These are phyloP conservation scores for Chamaecrista fasciculata DNA, from an alignment of 306 rosid species.

Conservation along the genomic window DNA sequence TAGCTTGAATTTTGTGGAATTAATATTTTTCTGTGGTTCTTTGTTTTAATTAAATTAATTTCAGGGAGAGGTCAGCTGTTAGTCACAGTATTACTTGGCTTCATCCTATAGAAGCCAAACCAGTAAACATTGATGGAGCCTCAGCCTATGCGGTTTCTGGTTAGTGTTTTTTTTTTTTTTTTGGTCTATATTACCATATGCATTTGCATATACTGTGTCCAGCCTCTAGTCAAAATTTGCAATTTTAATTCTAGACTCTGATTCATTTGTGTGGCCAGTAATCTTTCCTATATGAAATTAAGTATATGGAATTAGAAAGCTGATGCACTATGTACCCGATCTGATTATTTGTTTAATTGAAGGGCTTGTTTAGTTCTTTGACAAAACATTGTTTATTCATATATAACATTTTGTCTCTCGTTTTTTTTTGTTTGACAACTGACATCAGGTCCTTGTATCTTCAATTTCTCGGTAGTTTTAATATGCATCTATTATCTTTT, in stretches of 20 bases:
- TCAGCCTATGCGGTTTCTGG: slow-evolving; percentile 15
- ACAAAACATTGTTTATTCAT: no score
- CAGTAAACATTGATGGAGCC: neutral
- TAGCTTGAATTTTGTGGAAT: neutral
- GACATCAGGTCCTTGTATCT: neutral
- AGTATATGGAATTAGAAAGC: neutral
- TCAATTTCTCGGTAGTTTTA: neutral
- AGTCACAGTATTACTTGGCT: slow-evolving; percentile 19
- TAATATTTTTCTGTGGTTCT: neutral
- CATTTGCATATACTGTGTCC: neutral
- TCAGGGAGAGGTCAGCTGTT: slow-evolving; percentile 23
- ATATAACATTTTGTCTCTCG: neutral
- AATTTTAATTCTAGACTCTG: neutral
- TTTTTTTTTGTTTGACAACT: neutral
- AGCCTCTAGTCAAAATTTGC: neutral
- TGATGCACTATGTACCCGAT: neutral
- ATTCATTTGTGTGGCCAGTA: neutral
- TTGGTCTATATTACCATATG: neutral
- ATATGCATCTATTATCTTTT: neutral
- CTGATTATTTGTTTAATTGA: neutral
- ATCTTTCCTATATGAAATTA: neutral
- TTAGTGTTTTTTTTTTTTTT: neutral
- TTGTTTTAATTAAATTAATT: neutral
- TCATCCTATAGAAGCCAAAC: slow-evolving; percentile 7
- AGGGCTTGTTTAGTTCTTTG: neutral